Evolutionary conservation across 176 grass and related monocot species (phyloP), one percentile per base, ranked within the genome.

Genomic region (Paspalum vaginatum): DNA sequence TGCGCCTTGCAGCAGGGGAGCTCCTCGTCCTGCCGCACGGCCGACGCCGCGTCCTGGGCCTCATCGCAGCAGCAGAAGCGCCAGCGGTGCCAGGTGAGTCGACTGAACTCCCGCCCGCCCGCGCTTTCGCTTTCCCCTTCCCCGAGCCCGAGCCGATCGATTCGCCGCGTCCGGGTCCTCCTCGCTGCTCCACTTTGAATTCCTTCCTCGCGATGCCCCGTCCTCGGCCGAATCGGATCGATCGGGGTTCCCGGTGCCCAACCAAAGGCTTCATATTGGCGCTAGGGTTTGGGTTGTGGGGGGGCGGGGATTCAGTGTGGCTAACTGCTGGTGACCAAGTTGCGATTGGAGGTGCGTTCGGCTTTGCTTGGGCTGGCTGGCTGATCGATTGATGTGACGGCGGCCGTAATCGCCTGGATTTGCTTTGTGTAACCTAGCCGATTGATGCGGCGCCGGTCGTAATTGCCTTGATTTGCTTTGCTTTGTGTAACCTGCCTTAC

Each of bases 21-120:
- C 61, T 74, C 80, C 22, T 81, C 87, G 26, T 65, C 87, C 18
- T 89, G 70, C 77, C 16, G 82, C 40, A 14, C 76, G 37, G 9
- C 71, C 20, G 82, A 39, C 25, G 11, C 63, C 2, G 47, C 46
- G 24, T 46, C 61, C 2, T 89, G 77, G 55, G 77, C 25, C n/a
- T 1, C 63, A 25, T 58, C 62, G 67, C 74, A 75, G 72, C 82
- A 76, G 80, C 81, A 81, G 77, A 89, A 89, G 77, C 87, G 87
- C 56, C 82, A 85, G 87, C 87, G 87, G 7, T 89, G 82, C 87
- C 55, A 85, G 87, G 87, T 89, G 17, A 38, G 32, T 32, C 3
- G 32, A 32, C 2, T 32, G 32, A 32, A 32, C 32, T 32, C 32
- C n/a, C n/a, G 20, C 37, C 40, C 24, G 14, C 14, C 7, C 9